phyloP scores from a whole-genome alignment of 2,329 filamentous ascomycete species.

The Hypoxylon sp. region DNA sequence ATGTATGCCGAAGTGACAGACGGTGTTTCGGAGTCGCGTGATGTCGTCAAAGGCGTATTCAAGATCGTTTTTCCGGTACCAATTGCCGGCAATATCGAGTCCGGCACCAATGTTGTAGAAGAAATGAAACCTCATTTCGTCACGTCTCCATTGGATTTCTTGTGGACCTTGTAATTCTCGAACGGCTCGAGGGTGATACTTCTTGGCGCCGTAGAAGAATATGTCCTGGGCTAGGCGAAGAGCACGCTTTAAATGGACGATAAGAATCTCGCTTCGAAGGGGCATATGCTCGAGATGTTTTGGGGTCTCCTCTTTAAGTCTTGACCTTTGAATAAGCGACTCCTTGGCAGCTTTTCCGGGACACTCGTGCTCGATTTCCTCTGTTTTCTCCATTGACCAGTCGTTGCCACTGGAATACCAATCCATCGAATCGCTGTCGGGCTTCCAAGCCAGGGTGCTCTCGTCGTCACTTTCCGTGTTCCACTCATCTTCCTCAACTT shows the following conservation, averaged over 20 bases:
- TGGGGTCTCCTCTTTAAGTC: neutral
- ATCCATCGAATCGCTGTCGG: too few relatives aligned
- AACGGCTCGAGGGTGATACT: neutral
- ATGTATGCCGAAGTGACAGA: too few relatives aligned
- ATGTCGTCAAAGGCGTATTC: neutral
- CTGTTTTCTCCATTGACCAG: neutral
- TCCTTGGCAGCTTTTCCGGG: neutral
- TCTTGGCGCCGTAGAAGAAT: neutral
- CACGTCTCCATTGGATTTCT: conserved; percentile 4
- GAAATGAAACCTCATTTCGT: neutral
- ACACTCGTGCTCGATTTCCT: neutral
- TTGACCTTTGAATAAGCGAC: neutral
- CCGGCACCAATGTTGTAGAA: neutral
- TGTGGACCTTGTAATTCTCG: neutral
- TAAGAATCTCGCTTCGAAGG: conserved; percentile 1
- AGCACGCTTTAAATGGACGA: neutral
- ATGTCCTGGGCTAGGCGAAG: conserved; percentile 14
- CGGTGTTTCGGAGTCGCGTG: too few relatives aligned
- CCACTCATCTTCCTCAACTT: too few relatives aligned
- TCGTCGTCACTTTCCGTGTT: too few relatives aligned
- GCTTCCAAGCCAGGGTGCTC: too few relatives aligned
- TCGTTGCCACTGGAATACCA: too few relatives aligned
- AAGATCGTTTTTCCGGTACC: neutral
- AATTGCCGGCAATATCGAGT: neutral
- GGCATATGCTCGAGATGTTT: neutral